Conservation (phyloP, 2,329 filamentous ascomycete genomes). For the Colletotrichum sp. region DNA sequence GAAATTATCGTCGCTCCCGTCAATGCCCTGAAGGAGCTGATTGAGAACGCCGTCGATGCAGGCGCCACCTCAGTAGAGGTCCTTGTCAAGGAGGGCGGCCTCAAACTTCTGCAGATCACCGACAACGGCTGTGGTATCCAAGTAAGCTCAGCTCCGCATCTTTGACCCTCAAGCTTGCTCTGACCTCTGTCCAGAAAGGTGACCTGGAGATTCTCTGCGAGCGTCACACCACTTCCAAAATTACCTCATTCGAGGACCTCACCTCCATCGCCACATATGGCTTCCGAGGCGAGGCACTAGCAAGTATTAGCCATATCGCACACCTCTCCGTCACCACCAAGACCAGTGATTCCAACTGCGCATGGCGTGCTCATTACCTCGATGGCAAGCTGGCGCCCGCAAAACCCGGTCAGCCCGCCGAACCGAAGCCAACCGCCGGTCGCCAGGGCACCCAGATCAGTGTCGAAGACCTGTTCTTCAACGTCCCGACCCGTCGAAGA, state of each 20-base stretch:
- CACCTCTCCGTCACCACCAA: conserved; percentile 95
- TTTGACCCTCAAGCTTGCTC: background rate
- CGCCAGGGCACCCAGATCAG: conserved; percentile 92
- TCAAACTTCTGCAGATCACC: conserved; percentile 95
- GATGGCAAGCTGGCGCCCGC: conserved; percentile 80
- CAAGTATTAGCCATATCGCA: conserved; percentile 98
- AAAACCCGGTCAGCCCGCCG: conserved; percentile 85
- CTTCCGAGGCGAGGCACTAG: conserved; percentile 95
- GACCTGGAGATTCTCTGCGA: conserved; percentile 93
- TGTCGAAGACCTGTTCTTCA: conserved; percentile 97
- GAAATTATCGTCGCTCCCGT: conserved; percentile 98
- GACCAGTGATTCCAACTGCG: conserved; percentile 84
- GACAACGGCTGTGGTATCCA: conserved; percentile 97
- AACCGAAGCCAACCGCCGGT: conserved; percentile 88
- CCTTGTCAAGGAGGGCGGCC: conserved; percentile 89
- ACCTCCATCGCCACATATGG: conserved; percentile 92
- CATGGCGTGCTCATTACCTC: conserved; percentile 88
- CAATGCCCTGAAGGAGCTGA: conserved; percentile 93
- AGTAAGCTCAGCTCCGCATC: conserved; percentile 48
- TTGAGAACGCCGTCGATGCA: conserved; percentile 98
- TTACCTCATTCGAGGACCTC: conserved; percentile 92
- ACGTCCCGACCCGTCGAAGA: conserved; percentile 83
- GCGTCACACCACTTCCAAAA: conserved; percentile 94
- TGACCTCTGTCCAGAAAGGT: conserved; percentile 68
- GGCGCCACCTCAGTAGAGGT: conserved; percentile 91